Conservation (phyloP, 2,329 filamentous ascomycete species). For the Tolypocladium endophyticum region DNA sequence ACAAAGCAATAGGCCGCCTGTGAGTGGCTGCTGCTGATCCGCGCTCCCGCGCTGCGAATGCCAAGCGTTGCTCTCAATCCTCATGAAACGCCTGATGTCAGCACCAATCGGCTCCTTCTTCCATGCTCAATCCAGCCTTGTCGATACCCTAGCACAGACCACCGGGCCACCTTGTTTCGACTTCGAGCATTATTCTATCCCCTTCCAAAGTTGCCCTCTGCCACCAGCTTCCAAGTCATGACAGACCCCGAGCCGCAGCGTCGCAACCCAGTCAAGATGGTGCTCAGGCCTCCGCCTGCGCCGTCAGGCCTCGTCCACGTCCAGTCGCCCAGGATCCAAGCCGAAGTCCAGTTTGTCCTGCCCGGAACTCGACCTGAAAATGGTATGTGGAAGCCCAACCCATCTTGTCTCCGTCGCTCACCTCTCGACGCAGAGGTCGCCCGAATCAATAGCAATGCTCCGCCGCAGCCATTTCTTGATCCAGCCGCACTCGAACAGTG, state of each 20-base stretch:
- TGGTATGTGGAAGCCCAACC: constrained; percentile 11
- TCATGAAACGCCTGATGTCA: not conserved
- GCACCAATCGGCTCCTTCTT: not conserved
- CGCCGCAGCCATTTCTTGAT: constrained; percentile 25
- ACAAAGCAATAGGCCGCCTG: not conserved
- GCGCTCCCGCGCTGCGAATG: not conserved
- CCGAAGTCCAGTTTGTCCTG: constrained; percentile 18
- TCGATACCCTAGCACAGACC: not conserved
- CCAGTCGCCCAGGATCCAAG: constrained; percentile 13
- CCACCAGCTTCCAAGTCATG: not conserved
- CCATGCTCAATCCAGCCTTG: not conserved
- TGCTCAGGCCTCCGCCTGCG: constrained; percentile 14
- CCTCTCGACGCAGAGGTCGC: constrained; percentile 10
- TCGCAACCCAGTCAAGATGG: constrained; percentile 6
- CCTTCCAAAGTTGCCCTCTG: not conserved
- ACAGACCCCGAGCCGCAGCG: not conserved
- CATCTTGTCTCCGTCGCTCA: not conserved
- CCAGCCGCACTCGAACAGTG: constrained; percentile 13
- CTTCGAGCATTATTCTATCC: not conserved
- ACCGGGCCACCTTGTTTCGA: not conserved
- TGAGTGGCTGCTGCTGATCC: not conserved
- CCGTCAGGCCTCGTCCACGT: constrained; percentile 11
- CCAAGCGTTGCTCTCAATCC: too few relatives aligned
- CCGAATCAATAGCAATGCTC: constrained; percentile 15
- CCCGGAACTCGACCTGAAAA: constrained; percentile 15